Base-by-base conservation (phyloP, 2,329 filamentous ascomycete genomes). In the Cladosporium sp. region DNA sequence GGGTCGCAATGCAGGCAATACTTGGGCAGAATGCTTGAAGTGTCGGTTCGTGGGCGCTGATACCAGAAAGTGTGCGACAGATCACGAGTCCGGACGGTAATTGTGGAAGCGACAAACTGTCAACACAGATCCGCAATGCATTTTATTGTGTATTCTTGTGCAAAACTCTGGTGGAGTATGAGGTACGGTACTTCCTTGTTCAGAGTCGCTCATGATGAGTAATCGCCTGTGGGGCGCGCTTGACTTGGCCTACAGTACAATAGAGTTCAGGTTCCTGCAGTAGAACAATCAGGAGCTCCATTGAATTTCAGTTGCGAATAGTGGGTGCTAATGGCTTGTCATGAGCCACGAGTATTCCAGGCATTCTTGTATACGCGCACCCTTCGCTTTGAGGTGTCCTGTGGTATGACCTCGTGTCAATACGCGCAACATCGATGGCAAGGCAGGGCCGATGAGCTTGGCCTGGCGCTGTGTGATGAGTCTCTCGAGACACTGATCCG, bases 141-240 rank as follows among this genome's bases (percentile, higher is more conserved):
- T 47, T 47, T 21, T 11, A n/a, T 47, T 47, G 21, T 47, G 41
- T 47, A 21, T 12, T 21, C 8, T 47, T 21, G n/a, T 24, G 41
- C 41, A 47, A 4, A 47, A 3, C 24, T 36, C 12, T 36, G 34
- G 34, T 47, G n/a, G n/a, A 21, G 8, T 21, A n/a, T 21, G 41
- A 47, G 41, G 41, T 47, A 47, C 41, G n/a, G 41, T 21, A n/a
- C 28, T 8, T 30, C 28, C 28, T 30, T 30, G 6, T 30, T 55
- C 52, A 55, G 52, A 34, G 28, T 55, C 32, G 36, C 36, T 59
- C 57, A 59, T 21, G 38, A 59, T 59, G 57, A 59, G 57, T 59
- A 38, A 59, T 59, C 34, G 34, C 28, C 14, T 32, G 57, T 59
- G 57, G 57, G 57, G 57, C 12, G 55, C 21, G 55, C 52, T 47